Evolutionary conservation across 768 basidiomycete genomes (phyloP).

Genomic region (Termitomyces titanicus): DNA sequence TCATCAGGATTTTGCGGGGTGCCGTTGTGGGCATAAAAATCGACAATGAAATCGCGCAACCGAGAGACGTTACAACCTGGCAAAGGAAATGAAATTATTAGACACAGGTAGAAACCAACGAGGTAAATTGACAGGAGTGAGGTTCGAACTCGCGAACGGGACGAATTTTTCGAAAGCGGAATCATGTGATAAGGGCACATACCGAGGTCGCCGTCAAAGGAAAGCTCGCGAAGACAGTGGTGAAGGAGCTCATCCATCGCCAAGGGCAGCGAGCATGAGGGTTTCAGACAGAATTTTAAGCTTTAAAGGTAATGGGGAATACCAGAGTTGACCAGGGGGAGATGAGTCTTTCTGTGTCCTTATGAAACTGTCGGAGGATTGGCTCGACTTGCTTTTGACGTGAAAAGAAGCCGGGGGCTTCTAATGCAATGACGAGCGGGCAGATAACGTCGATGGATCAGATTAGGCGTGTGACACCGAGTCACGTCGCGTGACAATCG

Average conservation of each 20-base stretch:
- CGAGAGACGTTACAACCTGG: conserved; percentile 75
- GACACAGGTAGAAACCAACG: conserved; percentile 10
- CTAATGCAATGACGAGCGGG: conserved; percentile 7
- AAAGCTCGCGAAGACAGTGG: conserved; percentile 80
- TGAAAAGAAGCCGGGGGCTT: conserved; percentile 11
- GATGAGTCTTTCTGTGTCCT: not conserved
- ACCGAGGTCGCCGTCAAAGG: conserved; percentile 92
- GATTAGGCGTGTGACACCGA: conserved; percentile 10
- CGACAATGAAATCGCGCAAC: conserved; percentile 62
- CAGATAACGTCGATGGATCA: not conserved
- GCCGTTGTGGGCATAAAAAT: conserved; percentile 53
- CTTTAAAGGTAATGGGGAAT: not conserved
- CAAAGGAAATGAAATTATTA: conserved; percentile 1
- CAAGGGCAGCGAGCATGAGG: not conserved
- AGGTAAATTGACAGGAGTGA: conserved; percentile 23
- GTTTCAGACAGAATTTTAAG: not conserved
- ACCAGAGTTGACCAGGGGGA: not conserved
- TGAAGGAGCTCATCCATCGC: conserved; percentile 83
- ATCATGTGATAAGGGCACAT: conserved; percentile 40
- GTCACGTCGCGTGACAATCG: conserved; percentile 13
- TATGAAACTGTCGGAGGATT: conserved; percentile 1
- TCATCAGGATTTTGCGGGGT: conserved; percentile 62
- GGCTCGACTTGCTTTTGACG: conserved; percentile 13
- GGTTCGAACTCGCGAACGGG: conserved; percentile 40
- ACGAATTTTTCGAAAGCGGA: conserved; percentile 8